phyloP scores from a whole-genome alignment of 345 rosid genomes.

The Populus pruinosa region DNA sequence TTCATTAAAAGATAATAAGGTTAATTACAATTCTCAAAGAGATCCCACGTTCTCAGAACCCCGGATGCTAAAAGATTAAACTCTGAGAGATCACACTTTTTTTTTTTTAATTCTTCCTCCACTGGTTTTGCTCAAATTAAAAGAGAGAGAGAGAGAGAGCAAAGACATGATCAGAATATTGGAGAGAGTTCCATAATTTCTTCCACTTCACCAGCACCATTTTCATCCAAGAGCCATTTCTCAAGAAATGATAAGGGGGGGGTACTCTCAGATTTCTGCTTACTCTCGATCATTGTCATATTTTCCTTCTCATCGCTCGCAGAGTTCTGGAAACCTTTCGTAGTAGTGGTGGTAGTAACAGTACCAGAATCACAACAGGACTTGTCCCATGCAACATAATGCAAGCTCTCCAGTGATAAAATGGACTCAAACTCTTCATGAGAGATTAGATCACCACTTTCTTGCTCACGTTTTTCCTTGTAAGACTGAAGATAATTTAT shows the following conservation, averaged over 20 bases:
- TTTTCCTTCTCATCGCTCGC: slow-evolving; percentile 15
- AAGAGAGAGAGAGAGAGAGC: not conserved
- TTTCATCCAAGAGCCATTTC: slow-evolving; percentile 95
- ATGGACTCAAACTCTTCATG: slow-evolving; percentile 57
- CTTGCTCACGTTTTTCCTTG: slow-evolving; percentile 40
- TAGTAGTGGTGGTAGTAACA: slow-evolving; percentile 8
- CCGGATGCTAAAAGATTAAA: slow-evolving; percentile 14
- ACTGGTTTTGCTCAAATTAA: not conserved
- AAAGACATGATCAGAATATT: slow-evolving; percentile 34
- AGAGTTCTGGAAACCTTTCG: slow-evolving; percentile 24
- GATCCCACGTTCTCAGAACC: slow-evolving; percentile 33
- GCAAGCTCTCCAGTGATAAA: slow-evolving; percentile 52
- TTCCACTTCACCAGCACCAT: slow-evolving; percentile 21
- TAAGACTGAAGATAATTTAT: slow-evolving; percentile 16
- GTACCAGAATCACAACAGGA: slow-evolving; percentile 19
- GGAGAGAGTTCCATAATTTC: slow-evolving; percentile 25
- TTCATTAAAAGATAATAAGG: slow-evolving; percentile 8
- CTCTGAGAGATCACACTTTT: not conserved
- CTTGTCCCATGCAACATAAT: slow-evolving; percentile 43
- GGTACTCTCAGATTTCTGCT: slow-evolving; percentile 29
- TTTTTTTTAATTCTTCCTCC: not conserved
- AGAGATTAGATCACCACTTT: slow-evolving; percentile 36
- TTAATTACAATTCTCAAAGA: slow-evolving; percentile 29
- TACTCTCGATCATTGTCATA: slow-evolving; percentile 4
- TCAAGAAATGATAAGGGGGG: slow-evolving; percentile 84